These are phyloP conservation scores for Xylariaceae sp. DNA, from an alignment of 2,329 filamentous ascomycete genomes.

Conservation along the genomic window DNA sequence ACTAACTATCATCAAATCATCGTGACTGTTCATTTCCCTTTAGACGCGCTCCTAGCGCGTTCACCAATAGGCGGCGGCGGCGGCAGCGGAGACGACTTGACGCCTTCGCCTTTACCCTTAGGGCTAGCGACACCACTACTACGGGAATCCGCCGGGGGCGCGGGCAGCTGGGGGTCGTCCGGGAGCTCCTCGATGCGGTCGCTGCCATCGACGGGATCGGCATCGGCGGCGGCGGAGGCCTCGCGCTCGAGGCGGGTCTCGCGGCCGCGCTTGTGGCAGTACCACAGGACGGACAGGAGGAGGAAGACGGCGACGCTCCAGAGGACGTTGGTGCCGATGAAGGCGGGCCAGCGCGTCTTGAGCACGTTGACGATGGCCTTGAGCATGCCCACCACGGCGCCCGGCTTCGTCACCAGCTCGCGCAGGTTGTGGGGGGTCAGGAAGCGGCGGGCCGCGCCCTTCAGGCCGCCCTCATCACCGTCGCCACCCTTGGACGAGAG, in stretches of 20 bases:
- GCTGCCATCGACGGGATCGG: conserved; percentile 43
- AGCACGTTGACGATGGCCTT: conserved; percentile 89
- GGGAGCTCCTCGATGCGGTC: conserved; percentile 53
- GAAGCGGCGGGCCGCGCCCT: conserved; percentile 66
- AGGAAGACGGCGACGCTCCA: conserved; percentile 89
- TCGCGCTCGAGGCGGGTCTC: conserved; percentile 75
- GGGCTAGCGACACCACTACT: too few species aligned
- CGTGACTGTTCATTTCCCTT: background rate
- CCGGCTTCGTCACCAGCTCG: conserved; percentile 81
- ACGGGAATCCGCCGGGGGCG: background rate
- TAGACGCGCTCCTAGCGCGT: background rate
- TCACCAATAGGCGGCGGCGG: background rate
- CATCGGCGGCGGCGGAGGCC: conserved; percentile 34
- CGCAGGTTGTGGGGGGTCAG: conserved; percentile 73
- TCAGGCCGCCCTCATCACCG: conserved; percentile 42
- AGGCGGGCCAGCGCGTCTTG: conserved; percentile 84
- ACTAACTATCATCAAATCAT: background rate
- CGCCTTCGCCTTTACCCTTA: background rate
- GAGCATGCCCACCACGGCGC: conserved; percentile 81
- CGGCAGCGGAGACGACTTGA: too few species aligned
- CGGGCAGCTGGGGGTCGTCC: conserved; percentile 50
- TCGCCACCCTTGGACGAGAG: conserved; percentile 54
- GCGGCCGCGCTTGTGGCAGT: conserved; percentile 92
- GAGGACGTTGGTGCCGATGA: conserved; percentile 88
- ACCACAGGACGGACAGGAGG: conserved; percentile 93